Conservation (phyloP, 805 yeast species). For the Kodamaea sagamina region DNA sequence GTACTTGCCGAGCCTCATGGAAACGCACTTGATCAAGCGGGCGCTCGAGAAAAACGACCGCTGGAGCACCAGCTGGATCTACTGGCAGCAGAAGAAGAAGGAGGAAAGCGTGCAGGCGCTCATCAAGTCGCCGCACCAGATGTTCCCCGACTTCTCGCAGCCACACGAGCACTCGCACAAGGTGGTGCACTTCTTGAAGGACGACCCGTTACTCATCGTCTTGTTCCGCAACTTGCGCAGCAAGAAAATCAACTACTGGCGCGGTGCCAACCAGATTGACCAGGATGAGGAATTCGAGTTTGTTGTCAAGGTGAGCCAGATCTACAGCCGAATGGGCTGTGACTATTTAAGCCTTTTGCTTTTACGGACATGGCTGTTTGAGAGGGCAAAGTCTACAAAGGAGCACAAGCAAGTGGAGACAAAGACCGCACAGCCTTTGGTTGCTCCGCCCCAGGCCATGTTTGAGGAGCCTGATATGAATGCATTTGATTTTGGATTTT, state of each 20-base stretch:
- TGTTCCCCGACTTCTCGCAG: conserved; percentile 18
- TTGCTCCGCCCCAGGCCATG: conserved; percentile 51
- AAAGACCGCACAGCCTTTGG: conserved; percentile 11
- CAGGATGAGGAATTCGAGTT: conserved; percentile 57
- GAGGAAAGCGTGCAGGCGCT: conserved; percentile 61
- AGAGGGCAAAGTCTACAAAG: neutral
- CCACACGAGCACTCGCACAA: neutral
- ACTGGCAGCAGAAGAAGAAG: conserved; percentile 55
- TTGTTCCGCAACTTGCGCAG: conserved; percentile 64
- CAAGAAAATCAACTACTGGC: conserved; percentile 49
- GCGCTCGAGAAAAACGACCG: conserved; percentile 67
- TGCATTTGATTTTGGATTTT: conserved; percentile 55
- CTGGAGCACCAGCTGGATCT: conserved; percentile 82
- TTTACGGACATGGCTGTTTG: conserved; percentile 68
- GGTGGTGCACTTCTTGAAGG: conserved; percentile 47
- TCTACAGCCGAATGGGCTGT: conserved; percentile 89
- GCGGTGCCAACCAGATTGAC: conserved; percentile 49
- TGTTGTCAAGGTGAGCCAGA: conserved; percentile 60
- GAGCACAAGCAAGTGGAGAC: conserved; percentile 15
- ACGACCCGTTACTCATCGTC: conserved; percentile 79
- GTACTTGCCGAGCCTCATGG: conserved; percentile 7
- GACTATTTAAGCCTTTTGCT: conserved; percentile 70
- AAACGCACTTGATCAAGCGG: conserved; percentile 44
- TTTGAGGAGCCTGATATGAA: conserved; percentile 79
- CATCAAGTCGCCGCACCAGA: conserved; percentile 52